Base-by-base conservation (phyloP, 2,329 filamentous ascomycete genomes). In the Trichoderma koningii region DNA sequence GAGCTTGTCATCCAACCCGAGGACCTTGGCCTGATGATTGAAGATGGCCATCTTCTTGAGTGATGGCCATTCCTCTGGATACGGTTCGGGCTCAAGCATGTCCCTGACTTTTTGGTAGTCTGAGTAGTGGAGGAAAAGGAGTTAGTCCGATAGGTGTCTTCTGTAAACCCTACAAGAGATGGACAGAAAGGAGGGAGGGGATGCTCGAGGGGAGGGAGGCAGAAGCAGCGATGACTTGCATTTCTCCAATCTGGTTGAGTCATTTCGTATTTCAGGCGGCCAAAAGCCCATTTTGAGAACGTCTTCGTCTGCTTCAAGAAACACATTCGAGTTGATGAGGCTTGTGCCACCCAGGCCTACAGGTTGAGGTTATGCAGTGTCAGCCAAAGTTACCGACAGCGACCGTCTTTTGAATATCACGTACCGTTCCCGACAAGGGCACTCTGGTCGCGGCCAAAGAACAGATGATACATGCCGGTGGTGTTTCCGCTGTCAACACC, bases 281-380 rank as follows among this genome's bases (percentile, higher is more conserved):
- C 87, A 90, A 9, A 79, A 75, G 2, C 80, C 77, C 74, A 85
- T 78, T 1, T 74, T 72, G 64, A 90, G 73, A 0, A 85, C 85
- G 4, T 79, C 77, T 15, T 82, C 72, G 63, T 89, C 85, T 3
- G 86, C 83, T 68, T 85, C 80, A 17, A 89, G 76, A 69, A 88
- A 90, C 2, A 90, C 84, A 70, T 89, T 89, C 10, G 87, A 86
- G 67, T 90, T 90, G 47, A 90, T 81, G 30, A 90, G 73, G 72
- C 85, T 88, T 2, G 86, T 88, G 10, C 87, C 87, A 12, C 87
- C 88, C 34, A 90, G 83, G 1, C 86, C 69, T 69, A 21, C 9
- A 42, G 38, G 14, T 19, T 4, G 26, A 34, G 6, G 17, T 7
- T 7, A 19, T 41, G 81, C 84, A 45, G 7, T n/a, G 12, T 53